phyloP scores from a whole-genome alignment of 139 green algal genomes.

The Coelastrella sp. region DNA sequence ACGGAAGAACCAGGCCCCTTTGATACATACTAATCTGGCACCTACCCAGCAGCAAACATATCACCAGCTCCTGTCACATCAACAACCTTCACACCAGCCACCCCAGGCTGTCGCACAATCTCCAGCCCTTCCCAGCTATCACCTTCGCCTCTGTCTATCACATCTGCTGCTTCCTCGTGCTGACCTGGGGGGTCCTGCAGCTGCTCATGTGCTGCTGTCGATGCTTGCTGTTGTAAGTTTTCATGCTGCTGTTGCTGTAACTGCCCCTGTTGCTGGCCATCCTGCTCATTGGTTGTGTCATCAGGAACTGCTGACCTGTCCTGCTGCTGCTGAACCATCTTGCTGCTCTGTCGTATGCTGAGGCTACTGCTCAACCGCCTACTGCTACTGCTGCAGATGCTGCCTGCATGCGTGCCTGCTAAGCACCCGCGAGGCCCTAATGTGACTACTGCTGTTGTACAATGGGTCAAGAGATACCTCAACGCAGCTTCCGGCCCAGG shows the following conservation, averaged over 20 bases:
- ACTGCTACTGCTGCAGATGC: neutral
- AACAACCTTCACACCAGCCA: conserved; percentile 24
- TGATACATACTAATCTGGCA: too few relatives aligned
- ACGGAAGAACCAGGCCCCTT: too few relatives aligned
- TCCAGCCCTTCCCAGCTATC: neutral
- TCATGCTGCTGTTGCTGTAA: too few relatives aligned
- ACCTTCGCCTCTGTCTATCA: too few relatives aligned
- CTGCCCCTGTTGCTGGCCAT: too few relatives aligned
- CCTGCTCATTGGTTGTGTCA: neutral
- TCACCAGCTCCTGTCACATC: conserved; percentile 34
- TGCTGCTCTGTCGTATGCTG: neutral
- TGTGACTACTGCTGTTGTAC: conserved; percentile 23
- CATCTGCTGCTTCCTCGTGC: too few relatives aligned
- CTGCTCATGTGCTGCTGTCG: too few relatives aligned
- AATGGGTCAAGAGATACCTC: conserved; percentile 3
- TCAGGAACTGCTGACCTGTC: neutral
- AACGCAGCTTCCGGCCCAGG: neutral
- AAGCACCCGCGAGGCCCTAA: neutral
- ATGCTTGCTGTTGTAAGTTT: too few relatives aligned
- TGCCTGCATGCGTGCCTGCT: neutral
- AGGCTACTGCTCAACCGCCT: neutral
- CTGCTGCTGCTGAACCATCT: neutral
- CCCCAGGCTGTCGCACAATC: neutral
- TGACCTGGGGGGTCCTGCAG: too few relatives aligned
- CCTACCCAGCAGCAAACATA: conserved; percentile 37